A percentile compares a stretch with the other conserved stretches of the same genome.
phyloP scores from a whole-genome alignment of 1,139 yeast species.

The Pichia sp. region DNA sequence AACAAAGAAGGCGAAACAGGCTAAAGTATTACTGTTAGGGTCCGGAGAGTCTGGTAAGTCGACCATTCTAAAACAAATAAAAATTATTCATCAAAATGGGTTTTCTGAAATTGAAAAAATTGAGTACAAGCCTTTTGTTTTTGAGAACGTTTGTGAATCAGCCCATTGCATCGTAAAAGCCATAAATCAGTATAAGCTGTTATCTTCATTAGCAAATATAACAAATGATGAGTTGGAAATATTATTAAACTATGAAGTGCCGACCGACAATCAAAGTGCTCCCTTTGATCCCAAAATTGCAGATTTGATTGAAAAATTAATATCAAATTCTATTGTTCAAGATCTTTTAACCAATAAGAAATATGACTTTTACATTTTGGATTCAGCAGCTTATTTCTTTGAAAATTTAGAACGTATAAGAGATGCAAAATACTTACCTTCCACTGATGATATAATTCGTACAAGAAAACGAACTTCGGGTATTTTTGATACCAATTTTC shows the following conservation, averaged over 20 bases:
- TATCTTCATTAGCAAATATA: slow-evolving; percentile 34
- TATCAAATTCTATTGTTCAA: slow-evolving; percentile 56
- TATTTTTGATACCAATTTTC: slow-evolving; percentile 74
- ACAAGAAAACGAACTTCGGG: slow-evolving; percentile 93
- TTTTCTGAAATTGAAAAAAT: slow-evolving; percentile 55
- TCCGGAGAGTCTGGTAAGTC: slow-evolving; percentile 80
- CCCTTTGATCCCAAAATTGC: slow-evolving; percentile 41
- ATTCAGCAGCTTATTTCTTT: slow-evolving; percentile 78
- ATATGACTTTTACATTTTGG: slow-evolving; percentile 76
- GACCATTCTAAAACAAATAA: slow-evolving; percentile 69
- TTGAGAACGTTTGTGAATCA: slow-evolving; percentile 60
- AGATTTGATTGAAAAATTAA: slow-evolving; percentile 40
- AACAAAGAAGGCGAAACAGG: slow-evolving; percentile 29
- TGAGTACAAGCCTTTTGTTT: slow-evolving; percentile 66
- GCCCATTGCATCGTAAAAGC: slow-evolving; percentile 57
- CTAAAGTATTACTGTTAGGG: slow-evolving; percentile 62
- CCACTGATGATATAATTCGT: slow-evolving; percentile 69
- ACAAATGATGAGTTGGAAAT: slow-evolving; percentile 40
- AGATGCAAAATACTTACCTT: slow-evolving; percentile 57
- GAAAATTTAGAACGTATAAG: slow-evolving; percentile 61
- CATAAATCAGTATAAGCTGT: slow-evolving; percentile 43
- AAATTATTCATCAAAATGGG: slow-evolving; percentile 66
- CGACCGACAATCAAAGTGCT: slow-evolving; percentile 38
- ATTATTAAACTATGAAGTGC: slow-evolving; percentile 43
- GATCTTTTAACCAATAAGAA: slow-evolving; percentile 53